A percentile compares a stretch with the other conserved stretches of the same genome.
Evolutionary conservation across 768 basidiomycete species (phyloP).

Genomic region (Chalciporus chontae): DNA sequence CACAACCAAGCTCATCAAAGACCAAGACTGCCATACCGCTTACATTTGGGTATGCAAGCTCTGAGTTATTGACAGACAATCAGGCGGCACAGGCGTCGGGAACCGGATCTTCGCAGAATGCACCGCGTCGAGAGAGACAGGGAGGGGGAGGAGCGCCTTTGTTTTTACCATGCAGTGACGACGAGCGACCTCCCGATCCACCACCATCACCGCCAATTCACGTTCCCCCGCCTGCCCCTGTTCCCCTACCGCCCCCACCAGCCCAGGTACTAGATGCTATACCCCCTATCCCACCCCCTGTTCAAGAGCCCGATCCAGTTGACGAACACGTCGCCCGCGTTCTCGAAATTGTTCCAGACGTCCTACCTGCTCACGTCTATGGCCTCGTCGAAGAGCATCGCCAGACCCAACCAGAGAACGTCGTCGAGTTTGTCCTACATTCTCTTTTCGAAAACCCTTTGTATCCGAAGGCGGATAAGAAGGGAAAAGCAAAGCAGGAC

Average conservation of each 20-base stretch:
- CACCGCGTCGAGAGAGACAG: neutral
- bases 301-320: conserved; percentile 16
- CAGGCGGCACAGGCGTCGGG: neutral
- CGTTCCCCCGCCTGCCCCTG: neutral
- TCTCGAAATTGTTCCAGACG: conserved; percentile 70
- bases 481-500: conserved; percentile 42
- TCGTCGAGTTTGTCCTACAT: conserved; percentile 56
- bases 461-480: conserved; percentile 55
- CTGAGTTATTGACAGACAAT: conserved; percentile 7
- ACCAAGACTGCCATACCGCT: neutral
- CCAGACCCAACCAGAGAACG: conserved; percentile 30
- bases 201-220: neutral
- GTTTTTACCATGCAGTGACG: conserved; percentile 40
- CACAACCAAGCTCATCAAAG: conserved; percentile 1
- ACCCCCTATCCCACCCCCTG: conserved; percentile 1
- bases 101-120: conserved; percentile 14
- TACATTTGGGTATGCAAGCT: conserved; percentile 15
- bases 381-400: conserved; percentile 45
- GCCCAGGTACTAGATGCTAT: neutral
- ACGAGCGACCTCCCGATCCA: conserved; percentile 14
- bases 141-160: conserved; percentile 20
- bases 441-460: conserved; percentile 56
- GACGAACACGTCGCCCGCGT: conserved; percentile 44
- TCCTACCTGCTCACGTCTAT: conserved; percentile 52
- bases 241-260: neutral